Percentiles rank a stretch among this genome's conserved stretches.
phyloP scores from a whole-genome alignment of 371 early-diverging fungal species.

The Actinomortierella ambigua region DNA sequence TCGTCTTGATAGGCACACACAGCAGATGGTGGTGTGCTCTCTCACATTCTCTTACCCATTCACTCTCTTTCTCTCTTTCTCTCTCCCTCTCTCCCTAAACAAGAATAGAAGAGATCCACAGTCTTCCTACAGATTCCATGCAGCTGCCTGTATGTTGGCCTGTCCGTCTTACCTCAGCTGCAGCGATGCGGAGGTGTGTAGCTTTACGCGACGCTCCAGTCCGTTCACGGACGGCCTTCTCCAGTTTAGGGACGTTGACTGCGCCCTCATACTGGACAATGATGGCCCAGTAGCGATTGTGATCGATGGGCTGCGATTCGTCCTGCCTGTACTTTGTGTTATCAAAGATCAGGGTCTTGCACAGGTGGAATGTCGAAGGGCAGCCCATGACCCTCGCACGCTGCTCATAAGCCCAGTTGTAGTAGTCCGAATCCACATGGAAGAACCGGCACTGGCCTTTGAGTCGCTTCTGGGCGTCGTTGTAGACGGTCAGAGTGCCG shows the following conservation, averaged over 20 bases:
- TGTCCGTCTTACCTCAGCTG: slow-evolving; percentile 26
- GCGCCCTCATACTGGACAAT: slow-evolving; percentile 65
- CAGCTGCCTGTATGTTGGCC: no score
- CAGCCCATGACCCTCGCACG: slow-evolving; percentile 58
- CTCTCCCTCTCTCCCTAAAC: no score
- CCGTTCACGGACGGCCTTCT: slow-evolving; percentile 58
- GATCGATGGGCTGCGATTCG: slow-evolving; percentile 19
- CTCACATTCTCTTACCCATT: no score
- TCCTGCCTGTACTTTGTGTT: slow-evolving; percentile 61
- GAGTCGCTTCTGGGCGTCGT: slow-evolving; percentile 30
- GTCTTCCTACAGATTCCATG: no score
- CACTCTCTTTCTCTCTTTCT: no score
- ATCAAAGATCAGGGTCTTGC: slow-evolving; percentile 72
- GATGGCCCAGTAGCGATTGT: slow-evolving; percentile 45
- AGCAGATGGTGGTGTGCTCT: no score
- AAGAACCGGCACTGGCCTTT: slow-evolving; percentile 46
- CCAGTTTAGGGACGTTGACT: slow-evolving; percentile 58
- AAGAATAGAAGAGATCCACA: no score
- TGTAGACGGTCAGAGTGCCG: slow-evolving; percentile 30
- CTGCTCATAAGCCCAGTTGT: slow-evolving; percentile 59
- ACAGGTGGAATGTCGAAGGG: slow-evolving; percentile 66
- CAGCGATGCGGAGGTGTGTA: slow-evolving; percentile 40
- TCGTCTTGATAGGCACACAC: no score
- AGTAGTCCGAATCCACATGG: slow-evolving; percentile 58
- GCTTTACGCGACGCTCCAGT: slow-evolving; percentile 43